Conservation (phyloP, 108 stramenopile species). For the Cyclostephanos invisitatus region DNA sequence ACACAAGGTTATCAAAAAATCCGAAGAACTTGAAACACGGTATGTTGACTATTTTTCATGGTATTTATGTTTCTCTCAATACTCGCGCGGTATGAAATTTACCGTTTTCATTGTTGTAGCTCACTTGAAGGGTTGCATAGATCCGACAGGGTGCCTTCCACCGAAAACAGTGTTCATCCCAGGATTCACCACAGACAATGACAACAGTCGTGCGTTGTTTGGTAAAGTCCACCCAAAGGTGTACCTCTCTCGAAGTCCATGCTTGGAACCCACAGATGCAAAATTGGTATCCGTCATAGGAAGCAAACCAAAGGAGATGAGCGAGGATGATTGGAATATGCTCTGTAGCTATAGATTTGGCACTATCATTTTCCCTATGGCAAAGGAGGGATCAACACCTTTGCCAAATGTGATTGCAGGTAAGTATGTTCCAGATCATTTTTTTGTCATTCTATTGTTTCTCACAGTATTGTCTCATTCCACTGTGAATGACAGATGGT, state of each 20-base stretch:
- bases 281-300: conserved; percentile 33
- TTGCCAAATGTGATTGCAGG: conserved; percentile 22
- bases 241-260: conserved; percentile 27
- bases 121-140: conserved; percentile 10
- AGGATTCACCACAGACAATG: conserved; percentile 6
- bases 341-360: conserved; percentile 41
- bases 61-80: background rate
- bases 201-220: conserved; percentile 12
- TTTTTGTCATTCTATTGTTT: conserved; percentile 2
- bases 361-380: conserved; percentile 36
- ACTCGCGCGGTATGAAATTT: background rate
- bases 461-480: background rate
- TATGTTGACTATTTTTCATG: background rate
- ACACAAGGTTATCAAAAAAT: background rate
- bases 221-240: conserved; percentile 7
- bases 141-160: conserved; percentile 21
- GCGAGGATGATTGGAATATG: conserved; percentile 19
- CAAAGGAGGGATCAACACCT: background rate
- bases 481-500: conserved; percentile 29
- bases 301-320: conserved; percentile 35
- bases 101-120: background rate
- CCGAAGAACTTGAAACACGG: conserved; percentile 4
- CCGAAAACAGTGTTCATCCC: conserved; percentile 15
- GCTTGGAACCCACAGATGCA: conserved; percentile 33
- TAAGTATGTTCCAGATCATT: background rate